phyloP scores from a whole-genome alignment of 768 basidiomycete genomes.

The Lactarius deliciosus region DNA sequence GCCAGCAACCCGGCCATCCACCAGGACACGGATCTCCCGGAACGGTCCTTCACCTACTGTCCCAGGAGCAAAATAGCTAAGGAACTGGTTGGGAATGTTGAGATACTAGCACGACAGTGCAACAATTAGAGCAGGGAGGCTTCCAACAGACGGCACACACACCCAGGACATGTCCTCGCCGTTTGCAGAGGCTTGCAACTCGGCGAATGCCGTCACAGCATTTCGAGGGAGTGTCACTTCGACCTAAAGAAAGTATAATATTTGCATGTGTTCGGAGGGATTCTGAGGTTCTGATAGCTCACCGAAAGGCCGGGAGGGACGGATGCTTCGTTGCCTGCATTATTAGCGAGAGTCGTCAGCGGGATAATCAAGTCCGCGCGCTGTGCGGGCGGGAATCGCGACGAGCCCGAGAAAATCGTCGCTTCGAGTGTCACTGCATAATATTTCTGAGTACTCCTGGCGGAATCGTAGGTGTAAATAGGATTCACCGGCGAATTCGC shows the following conservation, averaged over 20 bases:
- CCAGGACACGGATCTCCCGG: constrained; percentile 59
- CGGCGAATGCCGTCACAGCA: constrained; percentile 63
- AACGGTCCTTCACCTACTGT: constrained; percentile 50
- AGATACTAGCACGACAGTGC: constrained; percentile 49
- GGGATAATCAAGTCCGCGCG: constrained; percentile 50
- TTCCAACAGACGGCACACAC: constrained; percentile 24
- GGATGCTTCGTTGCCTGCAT: constrained; percentile 63
- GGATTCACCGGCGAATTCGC: no score
- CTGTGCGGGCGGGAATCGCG: constrained; percentile 54
- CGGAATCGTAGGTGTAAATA: background rate
- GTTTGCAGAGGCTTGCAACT: constrained; percentile 69
- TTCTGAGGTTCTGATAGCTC: constrained; percentile 22
- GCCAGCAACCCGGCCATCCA: constrained; percentile 56
- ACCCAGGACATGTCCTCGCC: constrained; percentile 78
- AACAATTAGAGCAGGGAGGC: background rate
- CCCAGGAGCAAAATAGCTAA: constrained; percentile 51
- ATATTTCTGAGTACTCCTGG: background rate
- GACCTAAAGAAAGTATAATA: constrained; percentile 41
- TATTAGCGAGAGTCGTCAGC: constrained; percentile 59
- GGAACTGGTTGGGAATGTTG: constrained; percentile 61
- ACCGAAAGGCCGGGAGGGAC: constrained; percentile 76
- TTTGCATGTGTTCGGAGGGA: background rate
- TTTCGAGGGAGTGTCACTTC: constrained; percentile 71
- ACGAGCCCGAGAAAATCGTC: constrained; percentile 64
- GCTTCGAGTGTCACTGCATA: constrained; percentile 60